Percentiles rank a stretch among this genome's conserved stretches.
phyloP scores from a whole-genome alignment of 805 yeast genomes.

The Starmera dryadoides region DNA sequence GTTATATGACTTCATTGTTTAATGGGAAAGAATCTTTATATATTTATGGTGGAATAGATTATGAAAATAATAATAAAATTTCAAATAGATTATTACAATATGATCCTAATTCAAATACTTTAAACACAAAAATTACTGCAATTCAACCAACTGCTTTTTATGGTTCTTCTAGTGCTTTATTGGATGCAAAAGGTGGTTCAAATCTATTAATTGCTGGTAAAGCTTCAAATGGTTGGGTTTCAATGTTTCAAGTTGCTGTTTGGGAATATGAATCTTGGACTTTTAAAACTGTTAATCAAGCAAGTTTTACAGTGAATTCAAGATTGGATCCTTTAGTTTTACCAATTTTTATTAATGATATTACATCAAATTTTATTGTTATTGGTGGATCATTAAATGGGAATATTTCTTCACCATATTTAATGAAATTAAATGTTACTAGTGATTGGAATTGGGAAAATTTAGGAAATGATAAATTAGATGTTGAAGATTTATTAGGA shows the following conservation, averaged over 20 bases:
- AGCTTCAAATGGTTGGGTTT: constrained; percentile 58
- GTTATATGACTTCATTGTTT: constrained; percentile 35
- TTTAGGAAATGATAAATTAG: constrained; percentile 17
- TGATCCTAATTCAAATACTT: constrained; percentile 25
- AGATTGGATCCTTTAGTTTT: constrained; percentile 45
- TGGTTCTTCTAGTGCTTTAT: constrained; percentile 35
- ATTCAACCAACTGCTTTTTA: constrained; percentile 51
- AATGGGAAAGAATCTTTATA: constrained; percentile 32
- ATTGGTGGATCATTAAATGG: constrained; percentile 53
- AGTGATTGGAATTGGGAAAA: constrained; percentile 19
- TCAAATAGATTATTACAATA: constrained; percentile 38
- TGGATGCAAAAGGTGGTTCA: constrained; percentile 36
- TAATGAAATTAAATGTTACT: constrained; percentile 15
- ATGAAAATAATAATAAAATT: constrained; percentile 14
- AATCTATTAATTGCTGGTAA: constrained; percentile 62
- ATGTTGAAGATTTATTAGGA: constrained; percentile 29
- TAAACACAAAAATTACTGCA: constrained; percentile 36
- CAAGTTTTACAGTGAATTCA: constrained; percentile 36
- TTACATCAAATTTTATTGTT: constrained; percentile 33
- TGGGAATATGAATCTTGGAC: constrained; percentile 73
- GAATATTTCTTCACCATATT: constrained; percentile 32
- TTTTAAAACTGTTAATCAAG: constrained; percentile 31
- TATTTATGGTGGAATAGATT: constrained; percentile 49
- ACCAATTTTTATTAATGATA: constrained; percentile 38
- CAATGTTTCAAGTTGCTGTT: constrained; percentile 64